A percentile compares a stretch with the other conserved stretches of the same genome.
These are phyloP conservation scores for Exophiala sp. DNA, from an alignment of 2,329 filamentous ascomycete genomes.

Conservation along the genomic window DNA sequence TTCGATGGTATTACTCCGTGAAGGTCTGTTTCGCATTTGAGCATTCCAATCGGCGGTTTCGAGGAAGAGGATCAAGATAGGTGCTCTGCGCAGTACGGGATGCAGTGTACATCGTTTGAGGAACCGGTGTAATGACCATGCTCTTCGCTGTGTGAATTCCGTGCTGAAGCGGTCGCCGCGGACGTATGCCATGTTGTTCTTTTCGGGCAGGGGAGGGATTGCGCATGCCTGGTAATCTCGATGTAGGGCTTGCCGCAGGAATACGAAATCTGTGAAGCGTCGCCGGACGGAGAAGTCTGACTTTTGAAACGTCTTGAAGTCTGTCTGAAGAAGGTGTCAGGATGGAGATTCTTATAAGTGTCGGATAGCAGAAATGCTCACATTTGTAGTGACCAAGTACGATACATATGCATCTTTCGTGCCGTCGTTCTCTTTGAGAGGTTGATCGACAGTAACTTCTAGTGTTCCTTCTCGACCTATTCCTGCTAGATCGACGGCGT, in stretches of 20 bases:
- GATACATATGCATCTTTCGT: slow-evolving; percentile 97
- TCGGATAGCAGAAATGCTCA: slow-evolving; percentile 42
- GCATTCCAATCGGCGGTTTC: slow-evolving; percentile 96
- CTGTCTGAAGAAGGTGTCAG: slow-evolving; percentile 59
- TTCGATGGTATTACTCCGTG: slow-evolving; percentile 56
- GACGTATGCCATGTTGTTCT: slow-evolving; percentile 99
- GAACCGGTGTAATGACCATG: slow-evolving; percentile 88
- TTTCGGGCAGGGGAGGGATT: slow-evolving; percentile 91
- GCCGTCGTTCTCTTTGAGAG: slow-evolving; percentile 92
- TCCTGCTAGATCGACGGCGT: slow-evolving; percentile 58
- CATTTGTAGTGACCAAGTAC: slow-evolving; percentile 87
- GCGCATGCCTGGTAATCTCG: slow-evolving; percentile 88
- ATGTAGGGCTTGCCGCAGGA: slow-evolving; percentile 84
- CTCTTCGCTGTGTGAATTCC: slow-evolving; percentile 86
- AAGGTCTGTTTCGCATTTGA: slow-evolving; percentile 77
- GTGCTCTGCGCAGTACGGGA: slow-evolving; percentile 77
- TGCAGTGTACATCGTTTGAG: slow-evolving; percentile 81
- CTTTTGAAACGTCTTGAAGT: slow-evolving; percentile 89
- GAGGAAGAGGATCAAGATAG: slow-evolving; percentile 82
- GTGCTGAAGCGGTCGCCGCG: slow-evolving; percentile 90
- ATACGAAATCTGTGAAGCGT: slow-evolving; percentile 96
- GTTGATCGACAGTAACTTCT: slow-evolving; percentile 76
- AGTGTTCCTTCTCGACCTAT: slow-evolving; percentile 69
- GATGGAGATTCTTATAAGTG: neutral
- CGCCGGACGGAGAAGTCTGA: slow-evolving; percentile 74